phyloP scores from a whole-genome alignment of 2,329 filamentous ascomycete species.

The Trichocomaceae sp. region DNA sequence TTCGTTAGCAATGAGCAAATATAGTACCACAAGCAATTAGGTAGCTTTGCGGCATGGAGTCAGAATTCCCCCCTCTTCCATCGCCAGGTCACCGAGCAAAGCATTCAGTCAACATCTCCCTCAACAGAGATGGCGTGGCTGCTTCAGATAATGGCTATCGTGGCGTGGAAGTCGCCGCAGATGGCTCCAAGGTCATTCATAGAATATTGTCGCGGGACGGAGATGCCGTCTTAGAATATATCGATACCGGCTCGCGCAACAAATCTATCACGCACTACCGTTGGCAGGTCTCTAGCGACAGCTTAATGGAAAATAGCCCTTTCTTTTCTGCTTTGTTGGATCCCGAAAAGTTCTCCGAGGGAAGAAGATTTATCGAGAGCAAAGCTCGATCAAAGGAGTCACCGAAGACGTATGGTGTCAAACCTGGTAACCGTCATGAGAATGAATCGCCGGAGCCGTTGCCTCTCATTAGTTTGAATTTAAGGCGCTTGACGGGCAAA shows the following conservation, averaged over 20 bases:
- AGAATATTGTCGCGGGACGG: constrained; percentile 25
- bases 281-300: constrained; percentile 31
- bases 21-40: not conserved
- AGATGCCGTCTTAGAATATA: constrained; percentile 34
- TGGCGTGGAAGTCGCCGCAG: constrained; percentile 2
- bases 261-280: constrained; percentile 15
- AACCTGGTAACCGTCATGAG: constrained; percentile 1
- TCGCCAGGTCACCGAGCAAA: not conserved
- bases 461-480: constrained; percentile 25
- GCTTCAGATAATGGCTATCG: not conserved
- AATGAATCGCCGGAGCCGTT: constrained; percentile 13
- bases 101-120: not conserved
- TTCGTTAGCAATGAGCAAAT: not conserved
- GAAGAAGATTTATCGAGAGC: constrained; percentile 27
- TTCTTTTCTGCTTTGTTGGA: constrained; percentile 38
- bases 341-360: constrained; percentile 38
- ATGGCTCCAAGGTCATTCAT: constrained; percentile 4
- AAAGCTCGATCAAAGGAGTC: constrained; percentile 14
- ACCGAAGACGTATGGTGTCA: not conserved
- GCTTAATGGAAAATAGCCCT: constrained; percentile 28
- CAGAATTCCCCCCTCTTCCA: constrained; percentile 21
- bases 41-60: constrained; percentile 18
- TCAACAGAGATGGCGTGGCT: constrained; percentile 1
- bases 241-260: constrained; percentile 9
- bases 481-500: constrained; percentile 20